phyloP scores from a whole-genome alignment of 495 filamentous ascomycete genomes.

The Chaetomium fimeti region DNA sequence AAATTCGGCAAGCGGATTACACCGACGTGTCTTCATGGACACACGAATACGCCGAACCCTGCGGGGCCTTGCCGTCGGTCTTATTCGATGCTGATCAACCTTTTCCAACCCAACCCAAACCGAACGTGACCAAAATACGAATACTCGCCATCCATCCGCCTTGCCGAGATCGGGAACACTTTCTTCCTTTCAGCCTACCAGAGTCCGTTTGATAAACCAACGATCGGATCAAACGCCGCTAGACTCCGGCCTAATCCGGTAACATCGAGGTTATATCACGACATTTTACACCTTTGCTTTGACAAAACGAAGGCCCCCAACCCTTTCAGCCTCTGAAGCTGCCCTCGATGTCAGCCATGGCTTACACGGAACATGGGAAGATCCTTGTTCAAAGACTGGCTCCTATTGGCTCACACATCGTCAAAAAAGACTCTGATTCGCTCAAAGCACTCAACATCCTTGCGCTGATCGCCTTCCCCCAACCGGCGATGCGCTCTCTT shows the following conservation, averaged over 20 bases:
- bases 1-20: not conserved
- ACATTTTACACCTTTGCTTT: too few species aligned
- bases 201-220: too few species aligned
- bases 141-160: too few species aligned
- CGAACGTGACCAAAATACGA: not conserved
- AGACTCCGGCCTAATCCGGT: too few species aligned
- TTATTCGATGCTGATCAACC: constrained; percentile 4
- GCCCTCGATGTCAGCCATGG: too few species aligned
- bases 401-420: constrained; percentile 23
- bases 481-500: constrained; percentile 22
- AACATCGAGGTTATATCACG: too few species aligned
- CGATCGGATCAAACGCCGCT: too few species aligned
- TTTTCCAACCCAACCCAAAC: not conserved
- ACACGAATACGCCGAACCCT: not conserved
- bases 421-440: constrained; percentile 27
- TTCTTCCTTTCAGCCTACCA: too few species aligned
- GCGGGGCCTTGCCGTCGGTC: not conserved
- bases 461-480: constrained; percentile 31
- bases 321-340: too few species aligned
- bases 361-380: not conserved
- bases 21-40: not conserved
- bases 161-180: too few species aligned
- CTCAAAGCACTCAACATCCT: constrained; percentile 21
- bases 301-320: too few species aligned
- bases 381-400: constrained; percentile 1